phyloP scores from a whole-genome alignment of 2,329 filamentous ascomycete species.

The Colletotrichum sp. region DNA sequence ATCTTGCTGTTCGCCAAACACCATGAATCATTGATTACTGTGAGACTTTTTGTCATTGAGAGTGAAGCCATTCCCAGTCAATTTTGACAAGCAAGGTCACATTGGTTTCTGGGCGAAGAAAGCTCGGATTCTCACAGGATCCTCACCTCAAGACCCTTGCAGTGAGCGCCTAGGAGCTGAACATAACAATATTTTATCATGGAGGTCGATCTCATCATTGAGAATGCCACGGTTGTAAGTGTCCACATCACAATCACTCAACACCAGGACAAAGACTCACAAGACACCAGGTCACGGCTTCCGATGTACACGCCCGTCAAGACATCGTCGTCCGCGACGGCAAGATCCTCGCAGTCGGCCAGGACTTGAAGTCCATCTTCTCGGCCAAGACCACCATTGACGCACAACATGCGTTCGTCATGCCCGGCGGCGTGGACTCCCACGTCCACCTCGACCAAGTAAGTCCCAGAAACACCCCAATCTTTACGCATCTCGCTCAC shows the following conservation, averaged over 20 bases:
- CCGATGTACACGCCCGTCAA: background rate
- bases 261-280: background rate
- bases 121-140: background rate
- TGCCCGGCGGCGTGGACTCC: slow-evolving; percentile 43
- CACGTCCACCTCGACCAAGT: slow-evolving; percentile 46
- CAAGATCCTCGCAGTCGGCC: slow-evolving; percentile 4
- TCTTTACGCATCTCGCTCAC: background rate
- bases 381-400: background rate
- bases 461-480: slow-evolving; percentile 29
- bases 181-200: background rate
- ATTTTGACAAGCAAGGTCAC: background rate
- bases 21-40: background rate
- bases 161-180: background rate
- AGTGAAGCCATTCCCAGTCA: background rate
- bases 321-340: slow-evolving; percentile 4
- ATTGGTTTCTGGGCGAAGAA: background rate
- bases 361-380: background rate
- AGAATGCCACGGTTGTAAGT: slow-evolving; percentile 15
- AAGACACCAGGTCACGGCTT: background rate
- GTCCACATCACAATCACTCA: background rate
- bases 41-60: background rate
- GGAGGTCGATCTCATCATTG: slow-evolving; percentile 8
- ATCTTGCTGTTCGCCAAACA: background rate
- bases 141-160: background rate
- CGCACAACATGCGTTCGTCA: slow-evolving; percentile 7